Base-by-base conservation (phyloP, 2,329 filamentous ascomycete species). In the Colletotrichum endophyticum region DNA sequence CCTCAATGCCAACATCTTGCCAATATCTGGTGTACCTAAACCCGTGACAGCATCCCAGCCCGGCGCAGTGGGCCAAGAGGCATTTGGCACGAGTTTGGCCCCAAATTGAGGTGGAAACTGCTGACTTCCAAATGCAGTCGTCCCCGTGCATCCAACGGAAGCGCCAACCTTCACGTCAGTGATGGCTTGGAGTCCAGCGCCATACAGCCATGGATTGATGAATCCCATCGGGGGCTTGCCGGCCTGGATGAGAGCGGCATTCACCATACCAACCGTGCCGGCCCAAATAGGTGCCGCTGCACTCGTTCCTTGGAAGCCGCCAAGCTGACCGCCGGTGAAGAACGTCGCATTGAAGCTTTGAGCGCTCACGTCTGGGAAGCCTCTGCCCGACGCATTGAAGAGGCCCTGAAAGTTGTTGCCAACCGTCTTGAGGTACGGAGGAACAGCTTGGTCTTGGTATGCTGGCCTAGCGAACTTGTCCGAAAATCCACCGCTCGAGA, bases 231-330 rank as follows among this genome's bases (percentile, higher is more conserved):
- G 80, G 4, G 88, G 81, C 80, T 89, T 88, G 2, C 90, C 90
- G 19, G 86, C 85, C 16, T 88, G 85, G 62, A 94, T 83, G 34
- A 92, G 87, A 25, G 90, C 89, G 73, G 92, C 91, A 80, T 95
- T 95, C 64, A 95, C 82, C 53, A 94, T 87, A 2, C 90, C 88
- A 63, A 95, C 85, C 77, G 95, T 88, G 22, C 88, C 89, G 0
- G 93, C 92, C 71, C 93, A 89, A 0, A 92, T 86, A 0, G 94
- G 94, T 1, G 91, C 86, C 3, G 93, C 89, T 1, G 93, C 92
- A 70, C 87, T 88, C 7, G 73, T 75, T 2, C 73, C 73, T 44
- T 22, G 73, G 53, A 75, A 75, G 15, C 69, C 69, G 28, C 49
- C 15, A n/a, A 75, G 25, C 2, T 70, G 44, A 8, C 81, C 83